Evolutionary conservation across 1,284 basidiomycete species (phyloP).

Genomic region (Malassezia sp.): DNA sequence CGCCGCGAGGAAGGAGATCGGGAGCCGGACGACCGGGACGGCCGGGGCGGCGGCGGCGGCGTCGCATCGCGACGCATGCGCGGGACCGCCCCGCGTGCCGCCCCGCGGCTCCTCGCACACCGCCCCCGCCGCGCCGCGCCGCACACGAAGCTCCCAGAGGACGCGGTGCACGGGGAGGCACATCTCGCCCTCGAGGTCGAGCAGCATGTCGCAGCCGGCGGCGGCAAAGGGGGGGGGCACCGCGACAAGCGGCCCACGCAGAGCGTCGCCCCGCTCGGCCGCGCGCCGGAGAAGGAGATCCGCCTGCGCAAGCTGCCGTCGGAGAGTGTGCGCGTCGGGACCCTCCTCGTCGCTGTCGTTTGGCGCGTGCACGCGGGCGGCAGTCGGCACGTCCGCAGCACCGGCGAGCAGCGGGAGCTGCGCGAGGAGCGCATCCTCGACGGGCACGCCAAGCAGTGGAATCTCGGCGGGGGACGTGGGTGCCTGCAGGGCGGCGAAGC

Average conservation of each 20-base stretch:
- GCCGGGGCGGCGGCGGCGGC: too few relatives aligned
- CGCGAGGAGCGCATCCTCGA: constrained; percentile 59
- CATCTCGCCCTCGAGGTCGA: constrained; percentile 48
- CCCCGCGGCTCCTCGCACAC: too few relatives aligned
- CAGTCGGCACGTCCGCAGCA: neutral
- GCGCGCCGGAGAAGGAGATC: neutral
- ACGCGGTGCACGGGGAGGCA: constrained; percentile 59
- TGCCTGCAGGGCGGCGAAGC: constrained; percentile 71
- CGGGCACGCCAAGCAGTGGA: constrained; percentile 53
- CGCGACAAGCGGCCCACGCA: neutral
- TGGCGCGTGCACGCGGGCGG: neutral
- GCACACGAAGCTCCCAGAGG: constrained; percentile 57
- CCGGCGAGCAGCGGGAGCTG: constrained; percentile 28
- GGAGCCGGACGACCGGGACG: too few relatives aligned
- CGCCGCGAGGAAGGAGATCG: constrained; percentile 57
- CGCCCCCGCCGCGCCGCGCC: too few relatives aligned
- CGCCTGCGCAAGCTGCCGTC: constrained; percentile 1
- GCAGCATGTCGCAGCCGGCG: constrained; percentile 57
- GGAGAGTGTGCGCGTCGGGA: neutral
- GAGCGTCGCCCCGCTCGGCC: neutral
- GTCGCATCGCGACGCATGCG: neutral
- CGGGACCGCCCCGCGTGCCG: too few relatives aligned
- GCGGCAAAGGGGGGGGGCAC: neutral
- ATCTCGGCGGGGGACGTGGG: constrained; percentile 61
- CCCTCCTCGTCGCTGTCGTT: constrained; percentile 31